phyloP scores from a whole-genome alignment of 768 basidiomycete species.

The Psilocybe tampanensis region DNA sequence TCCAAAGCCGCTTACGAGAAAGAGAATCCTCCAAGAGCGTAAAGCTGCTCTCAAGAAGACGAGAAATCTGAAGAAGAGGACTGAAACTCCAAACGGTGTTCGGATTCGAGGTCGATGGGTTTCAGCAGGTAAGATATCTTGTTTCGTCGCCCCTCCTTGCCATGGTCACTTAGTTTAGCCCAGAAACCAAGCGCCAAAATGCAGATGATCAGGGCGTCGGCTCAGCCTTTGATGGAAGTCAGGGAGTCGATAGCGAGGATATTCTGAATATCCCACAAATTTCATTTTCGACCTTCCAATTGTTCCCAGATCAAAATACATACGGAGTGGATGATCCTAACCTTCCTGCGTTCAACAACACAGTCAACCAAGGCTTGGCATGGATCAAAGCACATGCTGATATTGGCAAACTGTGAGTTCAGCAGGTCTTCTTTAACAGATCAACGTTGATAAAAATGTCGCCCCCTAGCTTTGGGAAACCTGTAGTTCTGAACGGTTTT shows the following conservation, averaged over 20 bases:
- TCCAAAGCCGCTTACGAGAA: slow-evolving; percentile 46
- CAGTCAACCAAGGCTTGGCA: slow-evolving; percentile 47
- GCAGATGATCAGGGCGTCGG: slow-evolving; percentile 41
- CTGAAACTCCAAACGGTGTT: slow-evolving; percentile 40
- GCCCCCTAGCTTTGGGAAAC: slow-evolving; percentile 65
- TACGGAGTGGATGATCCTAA: slow-evolving; percentile 53
- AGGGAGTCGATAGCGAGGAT: slow-evolving; percentile 69
- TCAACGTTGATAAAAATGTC: too few species aligned
- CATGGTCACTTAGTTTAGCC: slow-evolving; percentile 7
- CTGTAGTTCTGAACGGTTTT: slow-evolving; percentile 53
- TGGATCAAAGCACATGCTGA: slow-evolving; percentile 60
- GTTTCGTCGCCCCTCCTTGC: not conserved
- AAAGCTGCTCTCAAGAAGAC: slow-evolving; percentile 49
- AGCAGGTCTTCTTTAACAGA: too few species aligned
- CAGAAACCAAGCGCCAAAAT: slow-evolving; percentile 50
- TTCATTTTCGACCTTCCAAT: slow-evolving; percentile 59
- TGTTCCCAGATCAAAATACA: slow-evolving; percentile 70
- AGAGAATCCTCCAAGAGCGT: slow-evolving; percentile 48
- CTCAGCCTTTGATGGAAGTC: slow-evolving; percentile 60
- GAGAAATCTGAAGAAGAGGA: slow-evolving; percentile 35
- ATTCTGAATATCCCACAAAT: slow-evolving; percentile 59
- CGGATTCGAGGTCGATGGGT: slow-evolving; percentile 63
- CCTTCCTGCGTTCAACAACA: slow-evolving; percentile 53
- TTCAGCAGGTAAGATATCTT: slow-evolving; percentile 45
- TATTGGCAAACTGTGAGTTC: slow-evolving; percentile 45